phyloP scores from a whole-genome alignment of 306 rosid species.

The Pyrus bretschneideri region DNA sequence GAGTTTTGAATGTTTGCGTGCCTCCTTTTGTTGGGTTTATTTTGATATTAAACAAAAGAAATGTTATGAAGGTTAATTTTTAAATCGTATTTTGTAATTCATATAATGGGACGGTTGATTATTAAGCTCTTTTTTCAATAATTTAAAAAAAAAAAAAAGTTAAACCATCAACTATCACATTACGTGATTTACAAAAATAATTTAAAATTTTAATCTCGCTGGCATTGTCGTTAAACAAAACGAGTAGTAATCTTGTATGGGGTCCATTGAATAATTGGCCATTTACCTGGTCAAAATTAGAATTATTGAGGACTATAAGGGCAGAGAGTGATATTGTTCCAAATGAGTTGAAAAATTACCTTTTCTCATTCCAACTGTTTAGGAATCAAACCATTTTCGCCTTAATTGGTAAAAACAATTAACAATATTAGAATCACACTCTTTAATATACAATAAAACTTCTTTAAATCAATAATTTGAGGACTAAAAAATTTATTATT shows the following conservation, averaged over 20 bases:
- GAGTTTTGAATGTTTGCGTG: neutral
- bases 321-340: neutral
- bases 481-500: too few species aligned
- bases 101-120: too few species aligned
- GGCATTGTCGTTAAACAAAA: neutral
- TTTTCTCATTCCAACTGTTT: neutral
- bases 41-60: neutral
- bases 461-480: too few species aligned
- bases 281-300: neutral
- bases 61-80: accelerated
- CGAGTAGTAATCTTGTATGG: neutral
- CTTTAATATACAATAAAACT: too few species aligned
- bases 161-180: too few species aligned
- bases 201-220: too few species aligned
- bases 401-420: neutral
- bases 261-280: neutral
- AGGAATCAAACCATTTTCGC: neutral
- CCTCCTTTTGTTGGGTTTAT: neutral
- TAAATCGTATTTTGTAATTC: neutral
- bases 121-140: too few species aligned
- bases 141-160: too few species aligned
- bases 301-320: neutral
- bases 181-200: too few species aligned
- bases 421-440: too few species aligned
- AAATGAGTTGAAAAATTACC: neutral